Base-by-base conservation (phyloP, 345 rosid species). In the Aquilaria sinensis region DNA sequence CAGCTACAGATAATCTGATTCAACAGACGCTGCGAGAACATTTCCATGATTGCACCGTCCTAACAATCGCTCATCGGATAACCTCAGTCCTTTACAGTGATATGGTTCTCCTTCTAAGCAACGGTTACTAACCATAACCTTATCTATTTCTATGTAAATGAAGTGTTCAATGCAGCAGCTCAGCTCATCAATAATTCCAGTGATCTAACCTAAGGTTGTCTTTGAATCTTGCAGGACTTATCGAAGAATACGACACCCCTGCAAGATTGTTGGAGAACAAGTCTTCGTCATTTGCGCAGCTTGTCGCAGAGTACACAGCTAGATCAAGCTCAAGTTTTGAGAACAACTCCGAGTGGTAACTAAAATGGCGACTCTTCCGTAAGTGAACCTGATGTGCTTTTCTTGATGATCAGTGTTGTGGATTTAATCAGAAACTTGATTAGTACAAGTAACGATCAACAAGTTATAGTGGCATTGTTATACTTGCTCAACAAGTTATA, bases 11-110 rank as follows among this genome's bases (percentile, higher is more conserved):
- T 69, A 81, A 85, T 71, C 74, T 89, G 45, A 87, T 92, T n/a
- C 98, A 87, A 76, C 79, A 77, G 48, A 89, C 96, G 0, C 67
- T 89, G 9, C 60, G 84, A 57, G 82, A 82, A 12, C 91, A 83
- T 65, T 87, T 89, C 71, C 71, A 81, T 0, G 76, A 81, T 30
- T 78, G 86, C 56, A 92, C 98, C 0, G 92, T 89, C 66, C 76
- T 89, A 65, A 87, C 93, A 53, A 84, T 89, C 45, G 97, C 97
- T 0, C 93, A 89, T 69, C 80, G 97, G 31, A 92, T 89, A 72
- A 85, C 97, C 15, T 87, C 96, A 12, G 87, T 92, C 62, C 78
- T 92, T 32, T 82, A 92, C 51, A 89, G 96, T 33, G 92, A 87
- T 66, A 78, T 83, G 88, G 92, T 89, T 72, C 73, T 92, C 67